Evolutionary conservation across 371 early-diverging fungal genomes (phyloP).

Genomic region (Mucor indicus): DNA sequence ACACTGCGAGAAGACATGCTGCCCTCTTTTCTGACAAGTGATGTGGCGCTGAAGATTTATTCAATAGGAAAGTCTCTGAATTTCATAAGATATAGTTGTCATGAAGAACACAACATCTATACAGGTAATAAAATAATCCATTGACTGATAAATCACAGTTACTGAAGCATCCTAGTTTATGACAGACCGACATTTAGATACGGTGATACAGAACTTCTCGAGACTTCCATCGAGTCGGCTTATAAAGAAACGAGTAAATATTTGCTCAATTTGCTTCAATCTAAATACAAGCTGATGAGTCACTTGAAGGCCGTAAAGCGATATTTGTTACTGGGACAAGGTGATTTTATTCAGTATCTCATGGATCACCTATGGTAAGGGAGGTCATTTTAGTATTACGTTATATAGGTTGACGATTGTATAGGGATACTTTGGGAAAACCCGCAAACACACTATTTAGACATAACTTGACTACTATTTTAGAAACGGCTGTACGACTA

Average conservation of each 20-base stretch:
- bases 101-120: slow-evolving; percentile 54
- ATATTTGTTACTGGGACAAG: slow-evolving; percentile 91
- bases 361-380: slow-evolving; percentile 81
- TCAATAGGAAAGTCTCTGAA: slow-evolving; percentile 92
- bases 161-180: too few species aligned
- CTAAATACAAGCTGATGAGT: slow-evolving; percentile 77
- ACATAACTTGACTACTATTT: slow-evolving; percentile 82
- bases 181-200: slow-evolving; percentile 50
- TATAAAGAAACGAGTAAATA: slow-evolving; percentile 70
- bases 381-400: too few species aligned
- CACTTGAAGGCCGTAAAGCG: slow-evolving; percentile 85
- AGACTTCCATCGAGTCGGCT: slow-evolving; percentile 71
- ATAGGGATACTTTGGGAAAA: slow-evolving; percentile 62
- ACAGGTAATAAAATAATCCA: too few species aligned
- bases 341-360: slow-evolving; percentile 91
- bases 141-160: too few species aligned
- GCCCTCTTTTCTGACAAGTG: slow-evolving; percentile 75
- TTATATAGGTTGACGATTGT: neutral
- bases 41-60: slow-evolving; percentile 87
- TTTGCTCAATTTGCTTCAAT: slow-evolving; percentile 69
- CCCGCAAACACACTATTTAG: slow-evolving; percentile 78
- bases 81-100: slow-evolving; percentile 86
- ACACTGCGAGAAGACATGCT: slow-evolving; percentile 72
- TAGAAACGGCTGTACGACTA: slow-evolving; percentile 86
- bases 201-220: slow-evolving; percentile 70